Evolutionary conservation across 2,329 filamentous ascomycete genomes (phyloP), one percentile per base, ranked within the genome.

Genomic region (Podosphaera leucotricha): DNA sequence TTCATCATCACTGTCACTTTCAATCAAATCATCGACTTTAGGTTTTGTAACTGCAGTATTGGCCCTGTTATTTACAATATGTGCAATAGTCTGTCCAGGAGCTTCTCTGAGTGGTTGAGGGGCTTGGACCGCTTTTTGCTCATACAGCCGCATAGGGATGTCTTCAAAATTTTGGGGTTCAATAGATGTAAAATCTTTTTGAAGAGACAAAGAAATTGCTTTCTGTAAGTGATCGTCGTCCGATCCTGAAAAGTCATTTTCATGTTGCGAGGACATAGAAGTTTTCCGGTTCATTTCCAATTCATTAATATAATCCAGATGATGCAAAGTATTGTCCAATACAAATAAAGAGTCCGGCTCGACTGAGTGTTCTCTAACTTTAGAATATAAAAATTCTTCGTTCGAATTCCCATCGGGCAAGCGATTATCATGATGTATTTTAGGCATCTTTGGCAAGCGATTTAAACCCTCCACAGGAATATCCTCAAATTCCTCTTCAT

Each of bases 201-300:
- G 71, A 33, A 95, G 62, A 4, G 87, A 95, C 60, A 95, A 67
- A 1, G 80, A 80, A 54, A 95, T 93, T 11, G 87, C 86, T 48
- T 69, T 71, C 47, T 75, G 75, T 5, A 95, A 65, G 43, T 93
- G 83, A 49, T 81, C 76, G 16, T 86, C 80, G 35, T 81, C 75
- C 15, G 41, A 20, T 21, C 70, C 66, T 6, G 64, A 60, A 35
- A 66, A 62, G 15, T 44, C 49, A 36, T 46, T 45, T n/a, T 43
- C 40, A 35, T 43, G 20, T 8, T 26, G 36, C 22, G 94, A 61
- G 7, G 87, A 94, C 62, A 94, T 66, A 1, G 80, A 80, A 54
- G 94, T 92, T 13, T 86, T 85, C 48, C 68, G 70, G 47, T 74
- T 75, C 6, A 94, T 65, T 38, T 92, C 82, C 15, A 86, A 49